Conservation (phyloP, 345 rosid genomes). For the Rhodamnia argentea region DNA sequence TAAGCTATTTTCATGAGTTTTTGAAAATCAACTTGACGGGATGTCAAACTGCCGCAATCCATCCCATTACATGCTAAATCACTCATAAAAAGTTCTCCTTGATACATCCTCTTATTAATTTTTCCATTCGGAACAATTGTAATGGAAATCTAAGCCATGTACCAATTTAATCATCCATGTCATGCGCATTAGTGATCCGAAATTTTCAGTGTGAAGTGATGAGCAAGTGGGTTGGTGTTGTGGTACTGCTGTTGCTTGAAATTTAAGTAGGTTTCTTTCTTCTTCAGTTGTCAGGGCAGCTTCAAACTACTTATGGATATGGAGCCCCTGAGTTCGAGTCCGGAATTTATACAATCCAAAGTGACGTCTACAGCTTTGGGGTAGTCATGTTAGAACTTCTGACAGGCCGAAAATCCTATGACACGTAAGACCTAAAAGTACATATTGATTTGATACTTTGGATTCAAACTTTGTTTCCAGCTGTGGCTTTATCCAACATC, state of each 20-base stretch:
- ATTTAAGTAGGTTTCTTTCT: not conserved
- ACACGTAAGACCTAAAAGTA: constrained; percentile 36
- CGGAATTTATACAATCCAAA: constrained; percentile 72
- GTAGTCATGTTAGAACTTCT: constrained; percentile 96
- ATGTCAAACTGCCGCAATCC: not conserved
- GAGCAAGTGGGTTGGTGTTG: not conserved
- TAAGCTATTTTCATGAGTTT: constrained; percentile 9
- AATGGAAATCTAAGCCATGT: not conserved
- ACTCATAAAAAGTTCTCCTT: not conserved
- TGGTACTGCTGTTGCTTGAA: not conserved
- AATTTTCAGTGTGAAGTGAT: not conserved
- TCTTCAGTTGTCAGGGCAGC: constrained; percentile 85
- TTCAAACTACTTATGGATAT: constrained; percentile 66
- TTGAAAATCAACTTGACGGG: not conserved
- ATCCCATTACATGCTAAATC: not conserved
- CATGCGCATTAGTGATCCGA: not conserved
- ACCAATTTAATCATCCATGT: not conserved
- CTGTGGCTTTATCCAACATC: not conserved
- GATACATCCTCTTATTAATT: not conserved
- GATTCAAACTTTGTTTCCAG: not conserved
- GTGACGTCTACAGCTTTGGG: constrained; percentile 97
- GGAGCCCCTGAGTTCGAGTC: constrained; percentile 98
- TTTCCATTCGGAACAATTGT: not conserved
- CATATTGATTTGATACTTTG: not conserved
- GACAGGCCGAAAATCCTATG: constrained; percentile 84